A percentile compares a stretch with the other conserved stretches of the same genome.
Conservation (phyloP, 1,284 basidiomycete species). For the Vanrija sp. region DNA sequence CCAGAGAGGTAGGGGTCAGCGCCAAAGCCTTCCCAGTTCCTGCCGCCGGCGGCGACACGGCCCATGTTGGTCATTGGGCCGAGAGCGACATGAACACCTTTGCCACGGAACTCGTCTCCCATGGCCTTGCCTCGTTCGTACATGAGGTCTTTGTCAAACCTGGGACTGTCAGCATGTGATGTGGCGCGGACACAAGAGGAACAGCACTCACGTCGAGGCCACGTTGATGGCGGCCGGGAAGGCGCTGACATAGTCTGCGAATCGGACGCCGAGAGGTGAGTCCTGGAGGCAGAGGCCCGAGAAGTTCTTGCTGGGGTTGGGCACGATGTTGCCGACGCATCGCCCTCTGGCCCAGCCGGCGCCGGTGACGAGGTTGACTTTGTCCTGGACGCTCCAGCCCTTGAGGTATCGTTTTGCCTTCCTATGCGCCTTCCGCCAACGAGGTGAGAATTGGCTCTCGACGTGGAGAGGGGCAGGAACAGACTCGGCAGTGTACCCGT, state of each 20-base stretch:
- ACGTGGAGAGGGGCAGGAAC: constrained; percentile 18
- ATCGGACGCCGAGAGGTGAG: constrained; percentile 58
- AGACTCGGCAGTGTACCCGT: constrained; percentile 24
- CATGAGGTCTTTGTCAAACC: constrained; percentile 67
- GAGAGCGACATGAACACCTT: constrained; percentile 71
- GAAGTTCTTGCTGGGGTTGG: constrained; percentile 61
- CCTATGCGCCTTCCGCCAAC: constrained; percentile 30
- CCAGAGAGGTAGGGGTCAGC: constrained; percentile 62
- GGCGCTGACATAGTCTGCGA: constrained; percentile 59
- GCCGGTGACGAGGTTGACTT: constrained; percentile 51
- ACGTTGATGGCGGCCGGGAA: constrained; percentile 72
- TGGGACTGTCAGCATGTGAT: constrained; percentile 14
- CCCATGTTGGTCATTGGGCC: constrained; percentile 55
- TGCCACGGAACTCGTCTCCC: constrained; percentile 71
- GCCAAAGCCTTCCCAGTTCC: constrained; percentile 84
- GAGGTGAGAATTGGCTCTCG: constrained; percentile 9
- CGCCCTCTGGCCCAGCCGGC: constrained; percentile 48
- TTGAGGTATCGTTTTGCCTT: constrained; percentile 45
- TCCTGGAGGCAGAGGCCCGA: constrained; percentile 64
- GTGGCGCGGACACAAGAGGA: neutral
- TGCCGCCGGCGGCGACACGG: constrained; percentile 62
- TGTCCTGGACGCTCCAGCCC: constrained; percentile 51
- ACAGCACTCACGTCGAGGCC: constrained; percentile 57
- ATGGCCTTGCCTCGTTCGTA: constrained; percentile 68
- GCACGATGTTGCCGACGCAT: constrained; percentile 65